A percentile compares a stretch with the other conserved stretches of the same genome.
Evolutionary conservation across 2,329 filamentous ascomycete species (phyloP).

Genomic region (Ambrosiella beaveri): DNA sequence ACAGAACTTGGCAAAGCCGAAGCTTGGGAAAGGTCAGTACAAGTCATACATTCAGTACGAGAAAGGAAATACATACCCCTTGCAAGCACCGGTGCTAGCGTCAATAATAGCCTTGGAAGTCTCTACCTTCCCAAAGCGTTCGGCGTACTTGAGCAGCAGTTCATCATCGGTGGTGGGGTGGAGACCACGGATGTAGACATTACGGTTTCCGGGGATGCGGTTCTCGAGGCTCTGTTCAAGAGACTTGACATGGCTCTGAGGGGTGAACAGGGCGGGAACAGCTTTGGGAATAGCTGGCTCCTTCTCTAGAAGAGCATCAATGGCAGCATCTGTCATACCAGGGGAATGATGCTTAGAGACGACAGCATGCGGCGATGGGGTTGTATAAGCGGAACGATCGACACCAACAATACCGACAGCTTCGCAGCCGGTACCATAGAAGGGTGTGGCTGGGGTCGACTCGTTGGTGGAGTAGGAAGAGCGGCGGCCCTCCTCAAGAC

Average conservation of each 20-base stretch:
- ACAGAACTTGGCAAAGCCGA: slow-evolving; percentile 92
- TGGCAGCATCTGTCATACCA: slow-evolving; percentile 28
- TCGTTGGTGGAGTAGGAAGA: slow-evolving; percentile 52
- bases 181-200: slow-evolving; percentile 94
- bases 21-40: slow-evolving; percentile 39
- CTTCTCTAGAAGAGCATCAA: slow-evolving; percentile 51
- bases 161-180: slow-evolving; percentile 91
- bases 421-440: slow-evolving; percentile 42
- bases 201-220: slow-evolving; percentile 76
- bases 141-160: slow-evolving; percentile 63
- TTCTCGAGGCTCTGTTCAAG: slow-evolving; percentile 91
- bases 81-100: slow-evolving; percentile 80
- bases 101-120: slow-evolving; percentile 99
- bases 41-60: background rate
- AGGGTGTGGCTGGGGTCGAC: slow-evolving; percentile 48
- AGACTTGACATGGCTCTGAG: slow-evolving; percentile 70
- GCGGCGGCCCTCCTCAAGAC: slow-evolving; percentile 42
- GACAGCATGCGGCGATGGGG: slow-evolving; percentile 44
- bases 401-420: slow-evolving; percentile 33
- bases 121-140: slow-evolving; percentile 82
- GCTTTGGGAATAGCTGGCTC: slow-evolving; percentile 75
- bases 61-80: slow-evolving; percentile 49
- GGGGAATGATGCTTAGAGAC: slow-evolving; percentile 28
- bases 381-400: slow-evolving; percentile 49
- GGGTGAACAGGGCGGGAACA: slow-evolving; percentile 76